Evolutionary conservation across 768 basidiomycete genomes (phyloP).

Genomic region (Chiua virens): DNA sequence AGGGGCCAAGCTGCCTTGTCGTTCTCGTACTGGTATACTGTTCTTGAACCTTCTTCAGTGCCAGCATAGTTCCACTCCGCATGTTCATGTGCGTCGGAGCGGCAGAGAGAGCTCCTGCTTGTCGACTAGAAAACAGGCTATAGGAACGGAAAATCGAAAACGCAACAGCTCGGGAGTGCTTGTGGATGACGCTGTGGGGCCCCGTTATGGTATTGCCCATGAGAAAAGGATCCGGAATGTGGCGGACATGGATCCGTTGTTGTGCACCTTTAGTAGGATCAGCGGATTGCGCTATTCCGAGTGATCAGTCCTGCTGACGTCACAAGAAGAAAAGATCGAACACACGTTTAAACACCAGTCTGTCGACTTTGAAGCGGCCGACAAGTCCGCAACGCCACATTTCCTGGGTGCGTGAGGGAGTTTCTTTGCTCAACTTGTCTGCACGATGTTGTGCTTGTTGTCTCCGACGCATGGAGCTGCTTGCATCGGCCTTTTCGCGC

Average conservation of each 20-base stretch:
- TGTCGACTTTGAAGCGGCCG: slow-evolving; percentile 64
- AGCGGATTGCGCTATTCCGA: slow-evolving; percentile 34
- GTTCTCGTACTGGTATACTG: slow-evolving; percentile 77
- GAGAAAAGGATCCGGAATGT: slow-evolving; percentile 51
- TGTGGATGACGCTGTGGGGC: slow-evolving; percentile 71
- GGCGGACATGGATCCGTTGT: slow-evolving; percentile 65
- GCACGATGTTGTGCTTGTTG: slow-evolving; percentile 10
- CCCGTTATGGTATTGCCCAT: slow-evolving; percentile 46
- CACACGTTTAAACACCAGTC: slow-evolving; percentile 36
- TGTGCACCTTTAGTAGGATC: slow-evolving; percentile 60
- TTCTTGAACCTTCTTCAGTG: slow-evolving; percentile 73
- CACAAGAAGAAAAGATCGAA: slow-evolving; percentile 25
- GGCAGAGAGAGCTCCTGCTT: slow-evolving; percentile 7
- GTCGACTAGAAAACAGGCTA: slow-evolving; percentile 20
- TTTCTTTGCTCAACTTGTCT: slow-evolving; percentile 19
- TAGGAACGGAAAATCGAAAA: slow-evolving; percentile 79
- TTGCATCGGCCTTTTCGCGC: slow-evolving; percentile 47
- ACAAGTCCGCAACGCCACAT: slow-evolving; percentile 65
- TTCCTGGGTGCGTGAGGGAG: slow-evolving; percentile 43
- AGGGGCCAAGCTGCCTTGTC: slow-evolving; percentile 47
- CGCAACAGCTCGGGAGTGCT: slow-evolving; percentile 75
- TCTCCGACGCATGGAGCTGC: slow-evolving; percentile 25
- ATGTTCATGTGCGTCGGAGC: slow-evolving; percentile 27
- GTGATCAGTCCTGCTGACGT: not conserved
- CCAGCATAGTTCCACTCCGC: slow-evolving; percentile 55